These are phyloP conservation scores for Mycosarcoma maydis DNA, from an alignment of 1,284 basidiomycete genomes.

Conservation along the genomic window DNA sequence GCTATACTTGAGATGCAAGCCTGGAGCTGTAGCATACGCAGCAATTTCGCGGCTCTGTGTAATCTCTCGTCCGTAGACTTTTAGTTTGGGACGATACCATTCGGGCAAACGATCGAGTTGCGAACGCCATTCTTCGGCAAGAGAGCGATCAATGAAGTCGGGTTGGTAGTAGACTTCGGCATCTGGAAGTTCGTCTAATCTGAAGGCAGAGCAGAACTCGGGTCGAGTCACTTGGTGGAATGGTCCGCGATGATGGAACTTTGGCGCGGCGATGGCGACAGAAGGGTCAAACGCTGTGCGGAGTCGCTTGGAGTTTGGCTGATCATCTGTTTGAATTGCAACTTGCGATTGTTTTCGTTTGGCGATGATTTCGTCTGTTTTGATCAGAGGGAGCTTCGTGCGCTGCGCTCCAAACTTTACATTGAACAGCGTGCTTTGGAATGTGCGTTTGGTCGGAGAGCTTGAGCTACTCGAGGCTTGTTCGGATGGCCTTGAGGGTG, in stretches of 20 bases:
- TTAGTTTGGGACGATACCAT: conserved; percentile 71
- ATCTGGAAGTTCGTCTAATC: conserved; percentile 49
- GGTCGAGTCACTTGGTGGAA: conserved; percentile 38
- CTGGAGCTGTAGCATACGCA: conserved; percentile 65
- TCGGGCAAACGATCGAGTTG: conserved; percentile 64
- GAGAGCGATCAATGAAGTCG: conserved; percentile 65
- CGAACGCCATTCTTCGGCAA: conserved; percentile 68
- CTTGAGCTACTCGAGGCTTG: not conserved
- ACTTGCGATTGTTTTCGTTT: conserved; percentile 24
- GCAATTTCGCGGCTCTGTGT: conserved; percentile 70
- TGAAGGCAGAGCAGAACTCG: conserved; percentile 24
- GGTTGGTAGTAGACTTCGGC: conserved; percentile 69
- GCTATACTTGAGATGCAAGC: conserved; percentile 69
- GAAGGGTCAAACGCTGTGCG: not conserved
- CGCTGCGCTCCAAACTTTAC: conserved; percentile 37
- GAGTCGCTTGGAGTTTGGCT: conserved; percentile 1
- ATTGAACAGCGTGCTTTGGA: conserved; percentile 44
- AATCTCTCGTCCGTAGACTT: conserved; percentile 71
- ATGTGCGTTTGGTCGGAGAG: conserved; percentile 24
- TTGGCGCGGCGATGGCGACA: conserved; percentile 11
- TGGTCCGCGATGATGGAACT: conserved; percentile 41
- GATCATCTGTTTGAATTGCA: not conserved
- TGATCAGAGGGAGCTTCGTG: conserved; percentile 13
- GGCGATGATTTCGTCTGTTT: conserved; percentile 1
- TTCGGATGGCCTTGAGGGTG: not conserved